Percentiles rank a stretch among this genome's conserved stretches.
Conservation (phyloP, 2,329 filamentous ascomycete genomes). For the Scedosporium apiospermum region DNA sequence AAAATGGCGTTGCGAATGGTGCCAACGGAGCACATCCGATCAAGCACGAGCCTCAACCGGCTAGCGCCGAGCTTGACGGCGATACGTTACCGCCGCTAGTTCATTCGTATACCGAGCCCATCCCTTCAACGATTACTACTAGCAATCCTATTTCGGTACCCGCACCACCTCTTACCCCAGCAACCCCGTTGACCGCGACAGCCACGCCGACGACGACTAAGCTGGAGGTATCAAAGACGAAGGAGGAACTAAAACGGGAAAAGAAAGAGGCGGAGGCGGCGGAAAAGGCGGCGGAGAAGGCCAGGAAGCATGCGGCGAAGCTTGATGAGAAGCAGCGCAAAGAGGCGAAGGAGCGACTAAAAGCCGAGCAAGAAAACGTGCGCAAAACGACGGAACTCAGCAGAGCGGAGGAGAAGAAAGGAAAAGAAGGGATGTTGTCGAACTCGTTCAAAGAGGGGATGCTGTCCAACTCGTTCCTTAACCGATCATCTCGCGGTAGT, state of each 20-base stretch:
- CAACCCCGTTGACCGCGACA: slow-evolving; percentile 6
- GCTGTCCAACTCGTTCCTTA: slow-evolving; percentile 39
- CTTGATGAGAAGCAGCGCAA: slow-evolving; percentile 28
- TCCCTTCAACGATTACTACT: slow-evolving; percentile 10
- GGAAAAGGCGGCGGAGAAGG: slow-evolving; percentile 49
- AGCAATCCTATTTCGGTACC: slow-evolving; percentile 4
- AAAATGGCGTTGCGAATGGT: slow-evolving; percentile 23
- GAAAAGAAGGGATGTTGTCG: slow-evolving; percentile 20
- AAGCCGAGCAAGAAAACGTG: slow-evolving; percentile 14
- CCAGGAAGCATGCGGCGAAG: slow-evolving; percentile 42
- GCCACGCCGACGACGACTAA: background rate
- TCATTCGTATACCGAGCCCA: slow-evolving; percentile 56
- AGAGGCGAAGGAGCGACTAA: slow-evolving; percentile 47
- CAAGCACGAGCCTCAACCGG: slow-evolving; percentile 3
- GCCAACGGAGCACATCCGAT: slow-evolving; percentile 1
- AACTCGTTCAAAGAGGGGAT: slow-evolving; percentile 16
- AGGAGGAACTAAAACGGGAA: slow-evolving; percentile 54
- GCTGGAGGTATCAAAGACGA: slow-evolving; percentile 26
- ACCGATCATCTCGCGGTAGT: slow-evolving; percentile 59
- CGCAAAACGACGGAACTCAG: slow-evolving; percentile 5
- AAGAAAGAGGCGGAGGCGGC: slow-evolving; percentile 56
- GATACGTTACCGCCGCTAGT: slow-evolving; percentile 50
- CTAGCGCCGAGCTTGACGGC: slow-evolving; percentile 31
- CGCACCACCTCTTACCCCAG: slow-evolving; percentile 11
- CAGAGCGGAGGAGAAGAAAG: slow-evolving; percentile 36